Conservation (phyloP, 163 green algal species). For the Chloromonas sp. region DNA sequence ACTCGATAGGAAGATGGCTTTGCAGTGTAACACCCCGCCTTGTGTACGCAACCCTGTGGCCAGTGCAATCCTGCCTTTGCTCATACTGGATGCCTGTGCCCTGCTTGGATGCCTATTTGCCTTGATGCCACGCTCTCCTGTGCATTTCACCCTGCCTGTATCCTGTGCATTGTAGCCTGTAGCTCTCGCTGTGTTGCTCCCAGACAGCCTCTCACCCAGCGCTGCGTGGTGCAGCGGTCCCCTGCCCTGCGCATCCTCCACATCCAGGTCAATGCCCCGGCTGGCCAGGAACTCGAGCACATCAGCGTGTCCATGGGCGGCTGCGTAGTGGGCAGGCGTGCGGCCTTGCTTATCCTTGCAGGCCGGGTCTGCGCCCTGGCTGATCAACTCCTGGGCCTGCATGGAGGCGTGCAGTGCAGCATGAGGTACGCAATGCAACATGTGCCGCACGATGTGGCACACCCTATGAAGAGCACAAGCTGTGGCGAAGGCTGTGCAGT, state of each 20-base stretch:
- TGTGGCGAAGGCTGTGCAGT: no score
- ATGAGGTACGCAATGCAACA: background rate
- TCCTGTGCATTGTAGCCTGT: no score
- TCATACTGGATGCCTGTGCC: no score
- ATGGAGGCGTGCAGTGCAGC: background rate
- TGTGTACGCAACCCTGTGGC: no score
- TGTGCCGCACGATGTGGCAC: no score
- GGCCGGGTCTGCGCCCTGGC: conserved; percentile 22
- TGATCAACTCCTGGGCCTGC: conserved; percentile 36
- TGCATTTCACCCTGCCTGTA: no score
- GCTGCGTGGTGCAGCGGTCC: conserved; percentile 51
- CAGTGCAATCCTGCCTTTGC: no score
- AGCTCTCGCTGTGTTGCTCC: background rate
- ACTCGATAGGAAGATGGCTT: no score
- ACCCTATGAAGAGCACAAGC: no score
- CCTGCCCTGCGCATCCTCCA: conserved; percentile 31
- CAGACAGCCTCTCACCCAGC: background rate
- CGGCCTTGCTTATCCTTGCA: conserved; percentile 33
- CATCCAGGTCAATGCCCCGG: conserved; percentile 39
- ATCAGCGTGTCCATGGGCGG: conserved; percentile 27
- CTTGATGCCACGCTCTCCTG: no score
- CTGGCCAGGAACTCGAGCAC: conserved; percentile 37
- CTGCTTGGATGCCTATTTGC: no score
- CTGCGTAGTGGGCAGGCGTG: conserved; percentile 34
- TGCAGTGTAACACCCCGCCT: no score